These are phyloP conservation scores for Themeda triandra DNA, from an alignment of 176 grass and related monocot genomes.

Conservation along the genomic window DNA sequence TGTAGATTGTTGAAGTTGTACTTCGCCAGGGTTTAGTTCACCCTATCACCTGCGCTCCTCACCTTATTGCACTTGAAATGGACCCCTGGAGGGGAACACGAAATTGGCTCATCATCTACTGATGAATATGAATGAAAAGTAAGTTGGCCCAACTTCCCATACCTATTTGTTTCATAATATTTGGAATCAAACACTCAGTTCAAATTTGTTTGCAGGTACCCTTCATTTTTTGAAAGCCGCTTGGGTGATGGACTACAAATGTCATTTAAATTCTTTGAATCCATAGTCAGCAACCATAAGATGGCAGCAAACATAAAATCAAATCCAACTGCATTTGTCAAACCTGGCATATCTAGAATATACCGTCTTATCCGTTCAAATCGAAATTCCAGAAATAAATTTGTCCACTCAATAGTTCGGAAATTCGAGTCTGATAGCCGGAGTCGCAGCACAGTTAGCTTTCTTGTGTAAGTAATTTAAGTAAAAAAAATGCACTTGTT, in stretches of 20 bases:
- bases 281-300: constrained; percentile 64
- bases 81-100: constrained; percentile 82
- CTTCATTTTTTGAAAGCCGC: constrained; percentile 92
- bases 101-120: constrained; percentile 96
- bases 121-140: constrained; percentile 99
- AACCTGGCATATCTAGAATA: constrained; percentile 87
- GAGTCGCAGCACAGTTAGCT: constrained; percentile 58
- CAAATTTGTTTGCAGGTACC: constrained; percentile 66
- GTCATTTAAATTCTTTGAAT: constrained; percentile 86
- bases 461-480: constrained; percentile 77
- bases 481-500: constrained; percentile 24
- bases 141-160: constrained; percentile 25
- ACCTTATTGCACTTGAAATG: constrained; percentile 96
- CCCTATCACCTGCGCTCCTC: constrained; percentile 91
- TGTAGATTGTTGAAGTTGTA: constrained; percentile 98
- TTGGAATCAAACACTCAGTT: neutral
- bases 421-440: constrained; percentile 73
- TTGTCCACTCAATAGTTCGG: constrained; percentile 85
- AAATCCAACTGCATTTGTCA: constrained; percentile 81
- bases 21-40: constrained; percentile 95
- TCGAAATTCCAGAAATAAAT: constrained; percentile 94
- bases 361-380: constrained; percentile 89
- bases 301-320: constrained; percentile 56
- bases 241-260: constrained; percentile 92
- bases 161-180: constrained; percentile 10